A percentile compares a stretch with the other conserved stretches of the same genome.
phyloP scores from a whole-genome alignment of 345 rosid species.

The Lenwebbia sp. region DNA sequence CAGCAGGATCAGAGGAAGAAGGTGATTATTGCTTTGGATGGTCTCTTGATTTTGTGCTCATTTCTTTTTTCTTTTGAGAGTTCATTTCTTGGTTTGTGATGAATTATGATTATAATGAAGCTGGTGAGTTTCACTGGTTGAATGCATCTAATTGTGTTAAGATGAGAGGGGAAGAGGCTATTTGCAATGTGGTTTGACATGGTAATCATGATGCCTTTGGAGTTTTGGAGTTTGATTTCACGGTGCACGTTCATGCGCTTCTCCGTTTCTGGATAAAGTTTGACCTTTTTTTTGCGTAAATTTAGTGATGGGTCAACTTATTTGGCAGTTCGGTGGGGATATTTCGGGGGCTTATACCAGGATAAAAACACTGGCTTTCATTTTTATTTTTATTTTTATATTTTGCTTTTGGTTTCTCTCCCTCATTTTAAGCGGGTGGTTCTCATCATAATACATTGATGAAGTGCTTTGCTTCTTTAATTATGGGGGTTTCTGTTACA shows the following conservation, averaged over 20 bases:
- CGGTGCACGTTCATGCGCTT: background rate
- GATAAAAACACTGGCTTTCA: background rate
- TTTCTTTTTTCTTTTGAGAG: background rate
- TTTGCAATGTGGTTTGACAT: background rate
- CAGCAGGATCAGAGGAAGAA: constrained; percentile 81
- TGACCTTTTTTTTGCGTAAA: background rate
- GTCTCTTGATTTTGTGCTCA: background rate
- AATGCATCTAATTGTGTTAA: background rate
- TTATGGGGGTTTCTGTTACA: background rate
- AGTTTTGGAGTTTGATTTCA: background rate
- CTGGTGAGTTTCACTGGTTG: background rate
- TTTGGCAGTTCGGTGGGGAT: background rate
- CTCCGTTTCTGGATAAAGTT: background rate
- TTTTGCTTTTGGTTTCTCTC: background rate
- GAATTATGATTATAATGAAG: background rate
- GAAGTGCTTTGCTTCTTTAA: background rate
- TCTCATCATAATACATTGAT: background rate
- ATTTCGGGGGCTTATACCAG: background rate
- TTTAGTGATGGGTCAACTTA: background rate
- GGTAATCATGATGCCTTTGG: background rate
- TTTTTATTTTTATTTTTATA: background rate
- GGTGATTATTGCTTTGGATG: constrained; percentile 22
- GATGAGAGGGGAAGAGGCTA: background rate
- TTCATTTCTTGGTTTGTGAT: background rate
- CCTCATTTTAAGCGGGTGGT: background rate